Conservation (phyloP, 768 basidiomycete species). For the Serendipita sp. region DNA sequence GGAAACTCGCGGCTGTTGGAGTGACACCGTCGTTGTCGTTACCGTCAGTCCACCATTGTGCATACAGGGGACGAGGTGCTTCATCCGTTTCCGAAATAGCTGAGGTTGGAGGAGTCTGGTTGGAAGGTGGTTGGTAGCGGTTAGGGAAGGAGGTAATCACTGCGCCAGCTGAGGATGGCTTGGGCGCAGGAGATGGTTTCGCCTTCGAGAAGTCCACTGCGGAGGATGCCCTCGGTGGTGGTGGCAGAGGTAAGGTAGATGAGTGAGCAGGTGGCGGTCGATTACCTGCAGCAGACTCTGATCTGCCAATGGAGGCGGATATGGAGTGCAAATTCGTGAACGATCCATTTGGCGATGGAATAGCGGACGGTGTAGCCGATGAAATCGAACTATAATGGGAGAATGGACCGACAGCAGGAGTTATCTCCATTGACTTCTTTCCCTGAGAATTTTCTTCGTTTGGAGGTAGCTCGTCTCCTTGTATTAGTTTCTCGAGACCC, state of each 20-base stretch:
- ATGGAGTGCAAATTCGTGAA: constrained; percentile 13
- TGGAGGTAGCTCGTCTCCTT: constrained; percentile 34
- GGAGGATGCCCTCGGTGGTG: constrained; percentile 50
- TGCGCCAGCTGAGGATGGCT: constrained; percentile 38
- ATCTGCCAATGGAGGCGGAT: not conserved
- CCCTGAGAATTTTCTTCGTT: constrained; percentile 13
- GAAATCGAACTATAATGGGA: constrained; percentile 88
- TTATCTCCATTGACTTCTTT: constrained; percentile 13
- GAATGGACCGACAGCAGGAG: constrained; percentile 59
- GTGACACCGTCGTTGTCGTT: constrained; percentile 31
- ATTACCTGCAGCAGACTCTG: not conserved
- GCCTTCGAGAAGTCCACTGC: constrained; percentile 59
- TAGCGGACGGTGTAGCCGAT: constrained; percentile 56
- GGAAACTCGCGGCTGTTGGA: constrained; percentile 56
- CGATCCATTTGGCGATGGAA: constrained; percentile 59
- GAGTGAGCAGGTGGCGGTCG: not conserved
- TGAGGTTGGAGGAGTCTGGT: not conserved
- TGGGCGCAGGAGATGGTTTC: constrained; percentile 30
- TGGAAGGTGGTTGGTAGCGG: not conserved
- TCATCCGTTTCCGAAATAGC: constrained; percentile 16
- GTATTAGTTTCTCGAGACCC: constrained; percentile 84
- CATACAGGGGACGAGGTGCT: constrained; percentile 26
- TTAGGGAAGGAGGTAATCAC: constrained; percentile 33
- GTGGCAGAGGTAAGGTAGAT: constrained; percentile 20
- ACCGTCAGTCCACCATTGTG: constrained; percentile 48